These are phyloP conservation scores for Clonostachys solani DNA, from an alignment of 2,329 filamentous ascomycete species.

Conservation along the genomic window DNA sequence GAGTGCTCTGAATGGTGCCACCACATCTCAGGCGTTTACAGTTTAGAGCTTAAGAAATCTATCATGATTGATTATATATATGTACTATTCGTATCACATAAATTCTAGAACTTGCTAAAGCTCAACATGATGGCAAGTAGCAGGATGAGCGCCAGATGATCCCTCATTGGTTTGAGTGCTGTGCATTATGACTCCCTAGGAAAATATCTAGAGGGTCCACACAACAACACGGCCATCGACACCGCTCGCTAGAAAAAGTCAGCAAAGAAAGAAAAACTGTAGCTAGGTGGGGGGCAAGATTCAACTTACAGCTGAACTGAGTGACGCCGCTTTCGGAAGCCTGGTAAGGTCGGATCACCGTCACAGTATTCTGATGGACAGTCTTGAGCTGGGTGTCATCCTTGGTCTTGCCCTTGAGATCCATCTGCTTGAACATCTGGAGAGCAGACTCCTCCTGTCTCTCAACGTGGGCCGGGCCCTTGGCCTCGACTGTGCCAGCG, in stretches of 20 bases:
- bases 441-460: slow-evolving; percentile 84
- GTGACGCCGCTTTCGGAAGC: slow-evolving; percentile 58
- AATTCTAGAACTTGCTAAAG: no score
- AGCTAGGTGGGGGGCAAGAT: neutral
- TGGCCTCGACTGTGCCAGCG: slow-evolving; percentile 73
- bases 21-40: neutral
- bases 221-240: slow-evolving; percentile 81
- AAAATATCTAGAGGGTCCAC: slow-evolving; percentile 56
- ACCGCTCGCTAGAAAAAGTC: slow-evolving; percentile 59
- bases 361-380: slow-evolving; percentile 94
- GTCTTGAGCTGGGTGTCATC: slow-evolving; percentile 95
- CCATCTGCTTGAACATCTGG: slow-evolving; percentile 99
- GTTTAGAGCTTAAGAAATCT: neutral
- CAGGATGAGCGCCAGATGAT: neutral
- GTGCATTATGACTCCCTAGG: neutral
- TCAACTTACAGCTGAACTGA: slow-evolving; percentile 80
- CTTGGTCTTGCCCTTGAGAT: slow-evolving; percentile 87
- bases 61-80: neutral
- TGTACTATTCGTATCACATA: neutral
- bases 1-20: no score
- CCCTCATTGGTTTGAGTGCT: neutral
- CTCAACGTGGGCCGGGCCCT: slow-evolving; percentile 59
- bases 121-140: neutral
- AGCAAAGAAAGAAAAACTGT: neutral
- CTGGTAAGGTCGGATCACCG: slow-evolving; percentile 74